Evolutionary conservation across 2,329 filamentous ascomycete species (phyloP), one percentile per base, ranked within the genome.

Genomic region (Diaporthe destruens): DNA sequence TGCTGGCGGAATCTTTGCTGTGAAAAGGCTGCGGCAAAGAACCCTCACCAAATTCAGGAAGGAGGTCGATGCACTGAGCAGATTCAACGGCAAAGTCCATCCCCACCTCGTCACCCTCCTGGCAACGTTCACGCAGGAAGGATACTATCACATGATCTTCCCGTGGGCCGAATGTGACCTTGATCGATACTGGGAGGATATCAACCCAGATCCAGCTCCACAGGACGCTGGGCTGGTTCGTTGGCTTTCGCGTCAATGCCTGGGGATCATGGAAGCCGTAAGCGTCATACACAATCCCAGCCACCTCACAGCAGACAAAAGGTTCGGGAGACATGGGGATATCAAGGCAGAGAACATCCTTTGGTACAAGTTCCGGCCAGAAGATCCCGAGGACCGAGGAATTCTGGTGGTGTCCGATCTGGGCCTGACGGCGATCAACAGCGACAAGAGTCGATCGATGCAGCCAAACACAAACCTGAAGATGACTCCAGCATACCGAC

Each of bases 311-410:
- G 3, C 61, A 1, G 70, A 56, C 0, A 57, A 25, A 12, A 36
- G 12, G 7, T 73, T 36, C n/a, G 74, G 75, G 1, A 51, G 71
- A 20, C 76, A 77, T 39, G 75, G 76, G 11, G 77, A 78, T 29
- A 76, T 78, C 42, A 78, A 78, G 36, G 75, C 76, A 0, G 72
- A 75, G 20, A 78, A 78, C 29, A 76, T 78, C 1, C 72, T 78
- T 8, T 77, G 74, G 73, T 78, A 74, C 23, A 47, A 36, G 3
- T 49, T 53, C 7, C 32, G 42, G 2, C 57, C 59, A n/a, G 1
- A 36, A 1, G 14, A 54, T 11, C 53, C 29, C 0, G 1, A 8
- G 1, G 54, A 72, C 20, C 61, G 70, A 7, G 70, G 73, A 0
- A 72, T 67, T 5, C 39, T 72, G 39, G 67, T 72, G 1, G 44